These are phyloP conservation scores for Nemania sp. DNA, from an alignment of 2,329 filamentous ascomycete genomes.

Conservation along the genomic window DNA sequence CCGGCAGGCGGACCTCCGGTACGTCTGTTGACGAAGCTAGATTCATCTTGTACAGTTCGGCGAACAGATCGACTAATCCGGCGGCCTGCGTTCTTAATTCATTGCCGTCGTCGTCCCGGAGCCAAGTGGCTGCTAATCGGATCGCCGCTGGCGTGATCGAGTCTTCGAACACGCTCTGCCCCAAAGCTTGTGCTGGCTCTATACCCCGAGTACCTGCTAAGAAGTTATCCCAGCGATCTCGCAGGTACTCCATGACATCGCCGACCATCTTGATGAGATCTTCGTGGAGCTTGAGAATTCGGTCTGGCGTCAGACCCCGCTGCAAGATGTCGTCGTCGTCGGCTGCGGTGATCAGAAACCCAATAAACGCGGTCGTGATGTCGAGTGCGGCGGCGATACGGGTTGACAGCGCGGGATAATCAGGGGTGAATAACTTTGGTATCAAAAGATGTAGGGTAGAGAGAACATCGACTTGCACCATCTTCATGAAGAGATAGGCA, in stretches of 20 bases:
- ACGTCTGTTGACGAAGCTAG: slow-evolving; percentile 9
- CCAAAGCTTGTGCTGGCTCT: slow-evolving; percentile 53
- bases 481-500: slow-evolving; percentile 64
- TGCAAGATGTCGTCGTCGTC: slow-evolving; percentile 44
- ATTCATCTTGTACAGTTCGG: slow-evolving; percentile 58
- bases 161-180: slow-evolving; percentile 59
- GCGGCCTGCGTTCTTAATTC: slow-evolving; percentile 58
- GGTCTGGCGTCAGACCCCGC: slow-evolving; percentile 55
- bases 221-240: slow-evolving; percentile 68
- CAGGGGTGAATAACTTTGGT: slow-evolving; percentile 57
- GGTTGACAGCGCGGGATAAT: slow-evolving; percentile 54
- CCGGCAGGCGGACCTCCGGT: slow-evolving; percentile 59
- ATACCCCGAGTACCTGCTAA: slow-evolving; percentile 44
- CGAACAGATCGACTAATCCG: slow-evolving; percentile 64
- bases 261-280: slow-evolving; percentile 58
- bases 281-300: slow-evolving; percentile 54
- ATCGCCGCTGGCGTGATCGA: slow-evolving; percentile 62
- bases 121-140: slow-evolving; percentile 64
- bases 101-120: slow-evolving; percentile 69
- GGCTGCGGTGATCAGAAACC: slow-evolving; percentile 57
- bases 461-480: slow-evolving; percentile 68
- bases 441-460: slow-evolving; percentile 64
- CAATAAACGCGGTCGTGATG: slow-evolving; percentile 62
- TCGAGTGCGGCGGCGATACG: slow-evolving; percentile 65
- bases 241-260: slow-evolving; percentile 68